These are phyloP conservation scores for Morella rubra DNA, from an alignment of 306 rosid species.

Conservation along the genomic window DNA sequence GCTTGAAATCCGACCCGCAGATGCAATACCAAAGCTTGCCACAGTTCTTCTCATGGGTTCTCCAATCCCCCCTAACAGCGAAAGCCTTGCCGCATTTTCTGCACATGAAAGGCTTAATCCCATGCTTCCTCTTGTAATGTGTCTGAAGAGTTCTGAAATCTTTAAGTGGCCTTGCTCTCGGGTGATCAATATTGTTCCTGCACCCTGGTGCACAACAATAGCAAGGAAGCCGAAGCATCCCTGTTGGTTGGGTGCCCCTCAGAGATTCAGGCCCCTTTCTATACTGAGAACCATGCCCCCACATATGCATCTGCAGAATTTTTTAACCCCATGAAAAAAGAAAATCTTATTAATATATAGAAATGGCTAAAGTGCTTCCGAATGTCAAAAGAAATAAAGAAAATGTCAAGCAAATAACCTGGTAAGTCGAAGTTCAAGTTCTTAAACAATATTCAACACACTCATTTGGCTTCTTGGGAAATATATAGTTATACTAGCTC, in stretches of 20 bases:
- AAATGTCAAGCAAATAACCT: background rate
- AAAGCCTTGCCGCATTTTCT: conserved; percentile 93
- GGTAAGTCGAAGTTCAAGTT: background rate
- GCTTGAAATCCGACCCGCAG: conserved; percentile 96
- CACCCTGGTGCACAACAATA: conserved; percentile 95
- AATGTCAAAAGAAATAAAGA: background rate
- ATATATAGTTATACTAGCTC: background rate
- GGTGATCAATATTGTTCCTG: conserved; percentile 93
- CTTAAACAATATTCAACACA: background rate
- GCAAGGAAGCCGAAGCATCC: conserved; percentile 94
- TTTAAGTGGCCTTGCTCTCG: conserved; percentile 82
- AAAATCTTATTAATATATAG: background rate
- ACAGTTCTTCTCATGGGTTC: conserved; percentile 96
- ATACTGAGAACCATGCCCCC: conserved; percentile 99
- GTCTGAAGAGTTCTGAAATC: conserved; percentile 97
- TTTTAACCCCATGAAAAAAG: background rate
- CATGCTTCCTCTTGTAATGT: conserved; percentile 96
- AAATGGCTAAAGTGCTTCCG: background rate
- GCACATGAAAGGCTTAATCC: conserved; percentile 95
- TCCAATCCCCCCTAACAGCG: conserved; percentile 96
- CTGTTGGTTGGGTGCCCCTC: conserved; percentile 96
- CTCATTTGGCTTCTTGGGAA: background rate
- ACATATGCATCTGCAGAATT: conserved; percentile 87
- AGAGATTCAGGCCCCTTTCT: conserved; percentile 96
- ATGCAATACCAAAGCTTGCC: conserved; percentile 97